A percentile compares a stretch with the other conserved stretches of the same genome.
Evolutionary conservation across 2,329 filamentous ascomycete species (phyloP).

Genomic region (Drechslera avenae): DNA sequence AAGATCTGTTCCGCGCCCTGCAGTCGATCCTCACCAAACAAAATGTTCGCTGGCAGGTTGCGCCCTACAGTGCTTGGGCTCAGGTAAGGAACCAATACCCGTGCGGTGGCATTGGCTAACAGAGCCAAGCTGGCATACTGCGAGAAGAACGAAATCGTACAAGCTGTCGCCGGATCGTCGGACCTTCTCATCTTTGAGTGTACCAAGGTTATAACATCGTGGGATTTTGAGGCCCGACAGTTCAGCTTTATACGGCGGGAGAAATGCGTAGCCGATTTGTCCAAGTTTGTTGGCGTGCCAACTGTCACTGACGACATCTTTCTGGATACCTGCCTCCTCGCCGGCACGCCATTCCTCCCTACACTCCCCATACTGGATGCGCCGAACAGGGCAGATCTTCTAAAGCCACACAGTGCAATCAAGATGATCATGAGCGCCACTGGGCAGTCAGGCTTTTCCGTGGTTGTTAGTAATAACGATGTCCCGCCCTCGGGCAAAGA

Average conservation of each 20-base stretch:
- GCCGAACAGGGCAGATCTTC: constrained; percentile 58
- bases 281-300: constrained; percentile 43
- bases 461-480: constrained; percentile 80
- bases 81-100: constrained; percentile 63
- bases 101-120: neutral
- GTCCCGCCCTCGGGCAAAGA: constrained; percentile 72
- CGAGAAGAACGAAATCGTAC: constrained; percentile 65
- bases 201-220: constrained; percentile 70
- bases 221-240: constrained; percentile 71
- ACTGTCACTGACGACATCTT: constrained; percentile 73
- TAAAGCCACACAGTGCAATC: constrained; percentile 75
- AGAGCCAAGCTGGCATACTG: constrained; percentile 73
- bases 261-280: constrained; percentile 70
- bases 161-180: constrained; percentile 80
- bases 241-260: constrained; percentile 70
- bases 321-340: constrained; percentile 80
- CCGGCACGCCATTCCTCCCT: constrained; percentile 79
- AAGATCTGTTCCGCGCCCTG: constrained; percentile 76
- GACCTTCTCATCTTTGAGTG: constrained; percentile 87
- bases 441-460: constrained; percentile 71
- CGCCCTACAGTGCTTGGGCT: constrained; percentile 85
- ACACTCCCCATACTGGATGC: constrained; percentile 77
- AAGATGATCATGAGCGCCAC: constrained; percentile 69
- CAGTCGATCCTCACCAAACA: constrained; percentile 74
- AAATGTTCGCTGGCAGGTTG: constrained; percentile 75